These are phyloP conservation scores for Carex cristatella DNA, from an alignment of 176 grass and related monocot species.

Conservation along the genomic window DNA sequence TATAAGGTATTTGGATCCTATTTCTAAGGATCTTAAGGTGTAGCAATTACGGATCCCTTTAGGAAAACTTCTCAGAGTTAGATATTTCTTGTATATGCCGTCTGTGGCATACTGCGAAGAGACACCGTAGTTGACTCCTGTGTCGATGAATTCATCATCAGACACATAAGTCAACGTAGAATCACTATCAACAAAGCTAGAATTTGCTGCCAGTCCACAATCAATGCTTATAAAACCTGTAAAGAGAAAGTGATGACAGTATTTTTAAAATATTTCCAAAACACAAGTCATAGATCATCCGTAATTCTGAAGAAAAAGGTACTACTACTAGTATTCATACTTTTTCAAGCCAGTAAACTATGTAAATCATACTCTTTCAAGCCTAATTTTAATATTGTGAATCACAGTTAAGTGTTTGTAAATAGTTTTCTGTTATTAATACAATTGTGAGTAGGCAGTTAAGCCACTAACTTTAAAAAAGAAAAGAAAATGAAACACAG, in stretches of 20 bases:
- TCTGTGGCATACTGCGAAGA: conserved; percentile 12
- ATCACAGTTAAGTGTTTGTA: too few relatives aligned
- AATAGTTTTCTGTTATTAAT: too few relatives aligned
- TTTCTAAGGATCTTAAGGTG: conserved; percentile 27
- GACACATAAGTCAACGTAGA: conserved; percentile 36
- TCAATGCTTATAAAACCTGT: conserved; percentile 69
- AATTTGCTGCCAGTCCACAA: conserved; percentile 32
- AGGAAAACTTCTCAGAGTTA: conserved; percentile 25
- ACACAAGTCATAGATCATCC: too few relatives aligned
- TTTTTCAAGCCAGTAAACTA: too few relatives aligned
- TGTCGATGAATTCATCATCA: conserved; percentile 38
- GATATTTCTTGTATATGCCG: not conserved
- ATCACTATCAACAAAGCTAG: conserved; percentile 1
- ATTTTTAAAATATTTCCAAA: too few relatives aligned
- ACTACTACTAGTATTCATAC: too few relatives aligned
- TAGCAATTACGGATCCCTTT: conserved; percentile 44
- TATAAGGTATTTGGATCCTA: conserved; percentile 42
- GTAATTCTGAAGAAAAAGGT: too few relatives aligned
- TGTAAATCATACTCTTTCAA: too few relatives aligned
- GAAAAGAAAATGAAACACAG: too few relatives aligned
- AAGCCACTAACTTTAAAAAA: too few relatives aligned
- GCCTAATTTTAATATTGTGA: too few relatives aligned
- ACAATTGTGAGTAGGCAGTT: too few relatives aligned
- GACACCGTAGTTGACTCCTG: conserved; percentile 40
- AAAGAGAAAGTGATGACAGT: not conserved